A percentile compares a stretch with the other conserved stretches of the same genome.
These are phyloP conservation scores for Leishmania turanica DNA, from an alignment of 208 protist species.

Conservation along the genomic window DNA sequence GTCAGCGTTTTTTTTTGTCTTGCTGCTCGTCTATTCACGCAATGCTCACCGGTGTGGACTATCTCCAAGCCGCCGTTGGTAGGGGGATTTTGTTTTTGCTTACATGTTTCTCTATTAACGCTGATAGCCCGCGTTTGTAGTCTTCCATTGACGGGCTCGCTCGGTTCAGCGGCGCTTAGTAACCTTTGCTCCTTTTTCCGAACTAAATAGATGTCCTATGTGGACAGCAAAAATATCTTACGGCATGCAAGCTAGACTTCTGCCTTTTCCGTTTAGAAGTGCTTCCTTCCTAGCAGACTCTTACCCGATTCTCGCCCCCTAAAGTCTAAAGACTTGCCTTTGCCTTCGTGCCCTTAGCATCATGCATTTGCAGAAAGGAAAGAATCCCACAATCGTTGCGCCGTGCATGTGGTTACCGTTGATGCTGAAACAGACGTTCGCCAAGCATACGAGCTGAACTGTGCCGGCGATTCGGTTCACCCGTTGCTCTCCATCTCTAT, in stretches of 20 bases:
- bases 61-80: neutral
- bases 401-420: neutral
- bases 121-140: neutral
- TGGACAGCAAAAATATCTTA: too few species aligned
- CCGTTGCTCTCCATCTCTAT: neutral
- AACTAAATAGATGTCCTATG: neutral
- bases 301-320: neutral
- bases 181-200: too few species aligned
- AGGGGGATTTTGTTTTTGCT: neutral
- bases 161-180: neutral
- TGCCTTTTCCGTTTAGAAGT: neutral
- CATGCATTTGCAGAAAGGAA: neutral
- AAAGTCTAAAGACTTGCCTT: neutral
- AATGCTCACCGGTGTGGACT: neutral
- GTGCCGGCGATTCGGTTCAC: neutral
- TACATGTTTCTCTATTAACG: too few species aligned
- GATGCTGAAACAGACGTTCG: neutral
- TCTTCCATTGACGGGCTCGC: neutral
- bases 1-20: too few species aligned
- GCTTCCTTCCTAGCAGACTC: neutral
- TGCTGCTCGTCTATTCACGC: neutral
- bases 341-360: neutral
- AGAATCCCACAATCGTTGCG: too few species aligned
- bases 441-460: neutral
- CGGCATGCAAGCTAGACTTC: neutral